phyloP scores from a whole-genome alignment of 192 early-diverging fungal genomes.

The Rhizoclosmatium sp. region DNA sequence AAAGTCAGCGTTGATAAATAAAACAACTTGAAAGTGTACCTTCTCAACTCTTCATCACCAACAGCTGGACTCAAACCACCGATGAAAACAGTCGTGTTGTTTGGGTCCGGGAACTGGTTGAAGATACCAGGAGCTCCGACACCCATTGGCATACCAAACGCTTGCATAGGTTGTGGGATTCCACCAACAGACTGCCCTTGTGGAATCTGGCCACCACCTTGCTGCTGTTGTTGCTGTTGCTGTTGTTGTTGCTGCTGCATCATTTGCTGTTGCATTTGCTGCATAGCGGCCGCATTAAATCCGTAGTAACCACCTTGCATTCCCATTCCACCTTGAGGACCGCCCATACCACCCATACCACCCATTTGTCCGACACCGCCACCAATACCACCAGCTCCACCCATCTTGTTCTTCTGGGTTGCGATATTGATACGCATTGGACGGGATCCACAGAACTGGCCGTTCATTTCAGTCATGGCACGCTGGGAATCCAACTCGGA shows the following conservation, averaged over 20 bases:
- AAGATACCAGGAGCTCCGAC: conserved; percentile 33
- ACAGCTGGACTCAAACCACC: conserved; percentile 86
- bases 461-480: conserved; percentile 91
- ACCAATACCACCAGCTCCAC: conserved; percentile 6
- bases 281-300: conserved; percentile 29
- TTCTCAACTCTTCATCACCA: conserved; percentile 85
- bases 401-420: conserved; percentile 67
- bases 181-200: neutral
- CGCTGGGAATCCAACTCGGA: conserved; percentile 89
- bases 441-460: conserved; percentile 79
- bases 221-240: conserved; percentile 32
- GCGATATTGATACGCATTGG: conserved; percentile 90
- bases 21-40: conserved; percentile 22
- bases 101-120: conserved; percentile 73
- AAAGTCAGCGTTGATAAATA: neutral
- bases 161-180: neutral
- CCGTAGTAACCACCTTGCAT: conserved; percentile 23
- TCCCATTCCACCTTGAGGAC: conserved; percentile 8
- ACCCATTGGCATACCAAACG: neutral
- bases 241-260: conserved; percentile 30
- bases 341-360: neutral
- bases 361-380: neutral
- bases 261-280: conserved; percentile 29
- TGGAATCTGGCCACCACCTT: neutral
- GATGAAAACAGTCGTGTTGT: conserved; percentile 97